Evolutionary conservation across 306 rosid species (phyloP).

Genomic region (Pachyrhizus erosus): DNA sequence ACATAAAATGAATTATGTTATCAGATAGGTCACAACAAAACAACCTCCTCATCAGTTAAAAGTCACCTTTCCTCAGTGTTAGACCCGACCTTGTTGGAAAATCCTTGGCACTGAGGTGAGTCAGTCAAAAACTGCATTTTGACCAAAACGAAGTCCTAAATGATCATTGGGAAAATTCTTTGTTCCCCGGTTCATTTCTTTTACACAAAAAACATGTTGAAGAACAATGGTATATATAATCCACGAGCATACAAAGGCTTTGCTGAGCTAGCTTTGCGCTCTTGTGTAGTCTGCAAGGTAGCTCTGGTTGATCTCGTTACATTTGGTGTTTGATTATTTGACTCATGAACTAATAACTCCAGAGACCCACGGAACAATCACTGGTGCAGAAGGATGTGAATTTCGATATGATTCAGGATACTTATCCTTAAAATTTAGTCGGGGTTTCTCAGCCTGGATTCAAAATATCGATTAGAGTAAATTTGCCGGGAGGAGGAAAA

Average conservation of each 20-base stretch:
- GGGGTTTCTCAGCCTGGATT: constrained; percentile 84
- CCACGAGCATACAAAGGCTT: constrained; percentile 40
- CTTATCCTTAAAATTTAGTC: constrained; percentile 72
- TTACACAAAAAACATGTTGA: constrained; percentile 36
- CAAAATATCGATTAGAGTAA: constrained; percentile 34
- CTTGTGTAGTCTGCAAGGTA: constrained; percentile 44
- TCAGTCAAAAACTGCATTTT: constrained; percentile 36
- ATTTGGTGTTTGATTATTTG: constrained; percentile 30
- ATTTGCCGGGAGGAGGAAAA: constrained; percentile 17
- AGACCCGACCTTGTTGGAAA: constrained; percentile 17
- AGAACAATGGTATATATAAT: constrained; percentile 44
- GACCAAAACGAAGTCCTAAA: constrained; percentile 36
- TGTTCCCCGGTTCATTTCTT: constrained; percentile 41
- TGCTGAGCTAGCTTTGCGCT: constrained; percentile 43
- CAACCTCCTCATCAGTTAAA: constrained; percentile 36
- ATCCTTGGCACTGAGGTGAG: constrained; percentile 38
- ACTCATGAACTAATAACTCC: constrained; percentile 60
- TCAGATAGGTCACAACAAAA: constrained; percentile 38
- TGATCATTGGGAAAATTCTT: constrained; percentile 26
- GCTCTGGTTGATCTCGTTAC: constrained; percentile 31
- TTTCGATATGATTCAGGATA: constrained; percentile 74
- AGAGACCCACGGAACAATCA: constrained; percentile 90
- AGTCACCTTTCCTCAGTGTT: constrained; percentile 40
- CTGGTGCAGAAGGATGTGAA: constrained; percentile 72
- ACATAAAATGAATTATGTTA: constrained; percentile 36